Percentiles rank a stretch among this genome's conserved stretches.
Conservation (phyloP, 1,284 basidiomycete species). For the Ganoderma multipileum region DNA sequence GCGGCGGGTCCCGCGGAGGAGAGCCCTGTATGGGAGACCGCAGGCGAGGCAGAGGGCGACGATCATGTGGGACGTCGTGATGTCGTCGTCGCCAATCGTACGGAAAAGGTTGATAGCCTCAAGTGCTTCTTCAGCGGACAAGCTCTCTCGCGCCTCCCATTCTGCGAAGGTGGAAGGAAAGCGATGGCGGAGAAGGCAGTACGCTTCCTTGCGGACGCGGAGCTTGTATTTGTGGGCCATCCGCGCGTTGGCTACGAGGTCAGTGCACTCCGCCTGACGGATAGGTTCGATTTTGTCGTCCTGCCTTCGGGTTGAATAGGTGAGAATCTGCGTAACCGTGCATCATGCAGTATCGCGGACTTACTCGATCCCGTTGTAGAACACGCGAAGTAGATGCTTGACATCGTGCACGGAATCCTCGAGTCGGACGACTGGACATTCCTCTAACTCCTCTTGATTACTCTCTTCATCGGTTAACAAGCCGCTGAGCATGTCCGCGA, state of each 20-base stretch:
- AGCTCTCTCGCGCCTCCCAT: not conserved
- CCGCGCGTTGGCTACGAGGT: not conserved
- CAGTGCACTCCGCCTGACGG: not conserved
- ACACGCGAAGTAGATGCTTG: not conserved
- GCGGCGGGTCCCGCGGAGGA: not conserved
- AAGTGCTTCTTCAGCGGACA: not conserved
- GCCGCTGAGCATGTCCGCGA: conserved; percentile 8
- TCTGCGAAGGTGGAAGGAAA: not conserved
- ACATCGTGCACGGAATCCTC: conserved; percentile 2
- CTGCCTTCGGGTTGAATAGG: not conserved
- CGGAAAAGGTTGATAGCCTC: conserved; percentile 8
- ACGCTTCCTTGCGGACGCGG: not conserved
- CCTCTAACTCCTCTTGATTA: not conserved
- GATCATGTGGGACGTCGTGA: conserved; percentile 3
- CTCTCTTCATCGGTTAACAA: not conserved
- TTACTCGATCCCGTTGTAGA: conserved; percentile 1
- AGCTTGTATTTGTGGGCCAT: conserved; percentile 5
- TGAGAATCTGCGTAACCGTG: not conserved
- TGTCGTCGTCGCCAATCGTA: not conserved
- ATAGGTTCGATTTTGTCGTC: not conserved
- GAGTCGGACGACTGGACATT: not conserved
- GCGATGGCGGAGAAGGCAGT: not conserved
- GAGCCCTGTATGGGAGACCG: not conserved
- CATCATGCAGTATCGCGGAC: not conserved
- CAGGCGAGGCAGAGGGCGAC: not conserved